phyloP scores from a whole-genome alignment of 345 rosid genomes.

The Punica granatum region DNA sequence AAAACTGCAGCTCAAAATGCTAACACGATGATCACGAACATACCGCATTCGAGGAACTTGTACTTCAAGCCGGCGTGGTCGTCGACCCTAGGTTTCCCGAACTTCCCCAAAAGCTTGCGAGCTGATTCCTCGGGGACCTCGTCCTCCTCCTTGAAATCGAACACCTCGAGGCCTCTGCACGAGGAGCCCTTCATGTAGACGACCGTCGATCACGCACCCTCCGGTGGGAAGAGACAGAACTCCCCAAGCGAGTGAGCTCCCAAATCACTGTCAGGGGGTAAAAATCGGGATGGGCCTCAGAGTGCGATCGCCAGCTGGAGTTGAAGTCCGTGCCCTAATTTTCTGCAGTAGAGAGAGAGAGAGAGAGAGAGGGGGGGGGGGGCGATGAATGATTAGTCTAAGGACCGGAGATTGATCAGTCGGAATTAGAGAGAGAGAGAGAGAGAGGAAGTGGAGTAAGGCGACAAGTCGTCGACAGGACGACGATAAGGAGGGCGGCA shows the following conservation, averaged over 20 bases:
- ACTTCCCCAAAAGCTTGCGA: constrained; percentile 37
- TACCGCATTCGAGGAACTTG: constrained; percentile 47
- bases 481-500: too few species aligned
- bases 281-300: background rate
- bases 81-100: constrained; percentile 51
- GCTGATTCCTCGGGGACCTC: constrained; percentile 44
- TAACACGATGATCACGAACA: constrained; percentile 8
- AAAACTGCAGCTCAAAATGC: background rate
- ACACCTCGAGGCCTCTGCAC: constrained; percentile 29
- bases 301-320: background rate
- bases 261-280: background rate
- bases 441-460: too few species aligned
- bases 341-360: background rate
- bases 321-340: constrained; percentile 10
- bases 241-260: background rate
- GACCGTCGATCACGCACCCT: background rate
- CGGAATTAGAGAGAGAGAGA: background rate
- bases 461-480: too few species aligned
- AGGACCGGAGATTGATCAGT: background rate
- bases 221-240: background rate
- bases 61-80: constrained; percentile 31
- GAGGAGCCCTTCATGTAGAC: constrained; percentile 40
- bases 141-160: constrained; percentile 71
- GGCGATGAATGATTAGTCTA: background rate
- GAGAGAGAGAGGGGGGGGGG: background rate